Conservation (phyloP, 768 basidiomycete species). For the Lactifluus pinguis region DNA sequence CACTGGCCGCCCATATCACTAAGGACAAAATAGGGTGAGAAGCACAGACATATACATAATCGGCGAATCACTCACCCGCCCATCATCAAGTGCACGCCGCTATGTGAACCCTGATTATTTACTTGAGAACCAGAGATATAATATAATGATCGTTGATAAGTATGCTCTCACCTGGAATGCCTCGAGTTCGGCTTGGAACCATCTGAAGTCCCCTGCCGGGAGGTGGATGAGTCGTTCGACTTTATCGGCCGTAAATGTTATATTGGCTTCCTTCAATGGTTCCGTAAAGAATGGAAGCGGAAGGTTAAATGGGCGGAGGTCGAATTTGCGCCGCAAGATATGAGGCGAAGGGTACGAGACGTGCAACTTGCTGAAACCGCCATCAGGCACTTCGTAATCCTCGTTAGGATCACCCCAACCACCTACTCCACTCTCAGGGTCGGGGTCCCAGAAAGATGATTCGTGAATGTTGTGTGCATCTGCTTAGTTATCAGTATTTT, state of each 20-base stretch:
- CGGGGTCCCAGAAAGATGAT: conserved; percentile 21
- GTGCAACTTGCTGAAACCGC: conserved; percentile 24
- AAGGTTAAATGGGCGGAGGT: conserved; percentile 25
- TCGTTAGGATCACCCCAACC: conserved; percentile 23
- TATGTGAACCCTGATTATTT: conserved; percentile 27
- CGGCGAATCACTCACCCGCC: conserved; percentile 22
- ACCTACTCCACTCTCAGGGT: conserved; percentile 22
- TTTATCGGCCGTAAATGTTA: conserved; percentile 22
- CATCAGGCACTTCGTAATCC: conserved; percentile 22
- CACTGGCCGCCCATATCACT: conserved; percentile 28
- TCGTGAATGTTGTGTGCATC: conserved; percentile 21
- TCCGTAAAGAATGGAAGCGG: conserved; percentile 18
- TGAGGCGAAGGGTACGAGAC: conserved; percentile 29
- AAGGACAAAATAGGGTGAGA: neutral
- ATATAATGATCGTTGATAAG: neutral
- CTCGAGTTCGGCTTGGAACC: conserved; percentile 28
- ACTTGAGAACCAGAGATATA: neutral
- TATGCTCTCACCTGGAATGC: conserved; percentile 21
- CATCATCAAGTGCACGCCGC: conserved; percentile 26
- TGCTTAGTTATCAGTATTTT: neutral
- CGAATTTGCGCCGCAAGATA: conserved; percentile 28
- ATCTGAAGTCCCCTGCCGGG: conserved; percentile 26
- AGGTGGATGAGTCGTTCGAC: conserved; percentile 23
- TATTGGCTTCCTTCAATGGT: conserved; percentile 21
- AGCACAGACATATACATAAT: neutral